These are phyloP conservation scores for Solanum phureja DNA, from an alignment of 257 asterid genomes.

Conservation along the genomic window DNA sequence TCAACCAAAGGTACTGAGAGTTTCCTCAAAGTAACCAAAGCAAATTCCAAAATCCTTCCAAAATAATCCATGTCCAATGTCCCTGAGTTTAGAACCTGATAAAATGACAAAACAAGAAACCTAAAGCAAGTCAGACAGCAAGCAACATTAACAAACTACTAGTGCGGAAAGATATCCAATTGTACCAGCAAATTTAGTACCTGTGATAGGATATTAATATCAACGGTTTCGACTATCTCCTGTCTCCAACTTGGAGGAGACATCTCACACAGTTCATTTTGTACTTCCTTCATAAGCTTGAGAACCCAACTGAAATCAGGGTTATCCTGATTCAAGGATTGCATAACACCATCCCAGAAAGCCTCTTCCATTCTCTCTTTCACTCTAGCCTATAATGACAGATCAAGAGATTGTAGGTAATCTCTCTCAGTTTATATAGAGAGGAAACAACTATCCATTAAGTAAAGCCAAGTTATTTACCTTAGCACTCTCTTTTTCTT, in stretches of 20 bases:
- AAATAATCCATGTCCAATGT: slow-evolving; percentile 10
- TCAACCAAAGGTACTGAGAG: slow-evolving; percentile 9
- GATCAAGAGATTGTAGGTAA: background rate
- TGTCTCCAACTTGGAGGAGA: slow-evolving; percentile 16
- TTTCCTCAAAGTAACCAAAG: slow-evolving; percentile 12
- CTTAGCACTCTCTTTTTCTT: background rate
- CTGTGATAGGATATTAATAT: slow-evolving; percentile 10
- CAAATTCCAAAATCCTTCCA: slow-evolving; percentile 11
- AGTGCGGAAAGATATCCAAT: background rate
- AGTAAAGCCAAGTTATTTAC: background rate
- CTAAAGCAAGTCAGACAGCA: background rate
- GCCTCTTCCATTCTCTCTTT: slow-evolving; percentile 17
- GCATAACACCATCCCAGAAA: slow-evolving; percentile 18
- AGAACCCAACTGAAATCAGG: slow-evolving; percentile 12
- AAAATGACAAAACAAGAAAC: background rate
- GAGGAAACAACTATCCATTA: background rate
- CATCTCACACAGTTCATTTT: slow-evolving; percentile 12
- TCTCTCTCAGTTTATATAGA: background rate
- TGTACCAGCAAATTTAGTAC: background rate
- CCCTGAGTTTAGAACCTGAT: slow-evolving; percentile 9
- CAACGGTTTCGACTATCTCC: slow-evolving; percentile 9
- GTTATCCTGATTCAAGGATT: slow-evolving; percentile 10
- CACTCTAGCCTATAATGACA: slow-evolving; percentile 4
- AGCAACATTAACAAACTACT: background rate
- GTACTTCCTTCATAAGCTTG: slow-evolving; percentile 11